Evolutionary conservation across 108 stramenopile genomes (phyloP).

Genomic region (Nitzschia sp.): DNA sequence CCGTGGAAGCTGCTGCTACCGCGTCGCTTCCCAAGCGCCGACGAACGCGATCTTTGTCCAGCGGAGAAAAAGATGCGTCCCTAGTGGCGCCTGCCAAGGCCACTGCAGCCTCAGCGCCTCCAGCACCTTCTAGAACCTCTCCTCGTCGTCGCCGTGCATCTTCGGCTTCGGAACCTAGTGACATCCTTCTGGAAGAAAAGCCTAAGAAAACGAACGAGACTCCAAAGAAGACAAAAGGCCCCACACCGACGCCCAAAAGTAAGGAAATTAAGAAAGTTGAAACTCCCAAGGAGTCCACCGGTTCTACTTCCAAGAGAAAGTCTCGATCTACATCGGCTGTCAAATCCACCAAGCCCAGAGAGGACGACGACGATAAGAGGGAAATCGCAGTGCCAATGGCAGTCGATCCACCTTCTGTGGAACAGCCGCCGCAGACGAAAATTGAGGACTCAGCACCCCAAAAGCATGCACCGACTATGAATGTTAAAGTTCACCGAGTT

Average conservation of each 20-base stretch:
- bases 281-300: background rate
- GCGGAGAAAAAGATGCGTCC: background rate
- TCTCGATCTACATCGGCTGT: too few relatives aligned
- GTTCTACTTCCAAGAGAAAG: background rate
- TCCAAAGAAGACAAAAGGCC: background rate
- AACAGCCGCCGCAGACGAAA: too few relatives aligned
- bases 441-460: too few relatives aligned
- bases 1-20: background rate
- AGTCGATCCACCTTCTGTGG: background rate
- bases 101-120: background rate
- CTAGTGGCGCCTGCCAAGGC: background rate
- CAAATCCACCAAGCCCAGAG: too few relatives aligned
- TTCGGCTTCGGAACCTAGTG: background rate
- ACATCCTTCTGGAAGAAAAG: background rate
- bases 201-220: background rate
- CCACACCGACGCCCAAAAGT: too few relatives aligned
- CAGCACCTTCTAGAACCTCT: background rate
- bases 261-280: too few relatives aligned
- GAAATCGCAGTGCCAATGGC: too few relatives aligned
- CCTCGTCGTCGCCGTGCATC: background rate
- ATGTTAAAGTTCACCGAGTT: conserved; percentile 70
- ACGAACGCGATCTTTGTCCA: conserved; percentile 1
- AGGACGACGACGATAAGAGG: too few relatives aligned
- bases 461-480: too few relatives aligned
- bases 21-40: background rate